Evolutionary conservation across 139 green algal genomes (phyloP).

Genomic region (Pseudopediastrum boryanum): DNA sequence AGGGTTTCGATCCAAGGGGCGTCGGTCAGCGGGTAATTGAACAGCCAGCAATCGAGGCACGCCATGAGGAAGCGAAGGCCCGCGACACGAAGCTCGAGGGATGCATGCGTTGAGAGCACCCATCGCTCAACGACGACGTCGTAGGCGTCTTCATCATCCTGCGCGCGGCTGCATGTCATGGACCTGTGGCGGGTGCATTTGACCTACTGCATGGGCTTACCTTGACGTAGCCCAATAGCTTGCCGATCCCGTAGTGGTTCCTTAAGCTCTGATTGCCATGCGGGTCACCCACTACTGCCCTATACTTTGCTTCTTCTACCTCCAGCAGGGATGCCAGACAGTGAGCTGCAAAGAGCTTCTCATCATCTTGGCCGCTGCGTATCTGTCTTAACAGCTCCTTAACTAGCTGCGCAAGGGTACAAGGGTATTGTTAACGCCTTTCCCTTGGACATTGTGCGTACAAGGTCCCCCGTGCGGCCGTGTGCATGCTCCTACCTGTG

Average conservation of each 20-base stretch:
- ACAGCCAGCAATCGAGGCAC: slow-evolving; percentile 46
- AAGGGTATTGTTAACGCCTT: neutral
- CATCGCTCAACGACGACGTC: slow-evolving; percentile 44
- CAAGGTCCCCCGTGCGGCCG: too few relatives aligned
- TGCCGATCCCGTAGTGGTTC: slow-evolving; percentile 39
- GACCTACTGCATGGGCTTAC: neutral
- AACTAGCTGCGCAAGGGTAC: slow-evolving; percentile 6
- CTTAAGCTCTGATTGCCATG: slow-evolving; percentile 22
- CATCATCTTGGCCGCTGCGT: neutral
- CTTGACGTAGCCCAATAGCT: slow-evolving; percentile 41
- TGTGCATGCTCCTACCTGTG: slow-evolving; percentile 5
- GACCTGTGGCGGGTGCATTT: neutral
- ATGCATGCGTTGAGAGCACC: slow-evolving; percentile 35
- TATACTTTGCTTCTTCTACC: slow-evolving; percentile 42
- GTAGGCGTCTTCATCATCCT: slow-evolving; percentile 51
- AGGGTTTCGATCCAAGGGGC: slow-evolving; percentile 52
- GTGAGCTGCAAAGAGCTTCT: slow-evolving; percentile 34
- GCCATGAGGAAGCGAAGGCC: slow-evolving; percentile 57
- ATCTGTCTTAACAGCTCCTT: slow-evolving; percentile 27
- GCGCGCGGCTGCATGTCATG: slow-evolving; percentile 21
- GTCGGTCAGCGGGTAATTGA: slow-evolving; percentile 64
- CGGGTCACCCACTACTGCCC: slow-evolving; percentile 47
- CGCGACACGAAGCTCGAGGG: slow-evolving; percentile 49
- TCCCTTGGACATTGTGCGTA: neutral
- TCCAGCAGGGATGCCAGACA: slow-evolving; percentile 43